Base-by-base conservation (phyloP, 495 filamentous ascomycete genomes). In the Xylaria acuta region DNA sequence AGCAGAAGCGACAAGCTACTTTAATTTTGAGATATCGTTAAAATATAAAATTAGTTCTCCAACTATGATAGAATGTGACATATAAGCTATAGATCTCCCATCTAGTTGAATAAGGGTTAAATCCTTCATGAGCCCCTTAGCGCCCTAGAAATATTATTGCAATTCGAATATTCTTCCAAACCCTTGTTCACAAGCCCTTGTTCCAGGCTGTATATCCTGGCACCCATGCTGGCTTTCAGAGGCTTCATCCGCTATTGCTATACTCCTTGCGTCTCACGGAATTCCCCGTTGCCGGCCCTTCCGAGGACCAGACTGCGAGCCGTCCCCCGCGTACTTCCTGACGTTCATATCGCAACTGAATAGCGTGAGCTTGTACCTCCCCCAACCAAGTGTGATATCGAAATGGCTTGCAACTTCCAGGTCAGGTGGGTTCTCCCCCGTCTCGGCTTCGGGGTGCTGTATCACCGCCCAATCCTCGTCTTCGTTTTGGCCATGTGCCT, bases 391-490 rank as follows among this genome's bases (percentile, higher is more conserved):
- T 11, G 32, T 60, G 18, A 60, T n/a, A 11, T 60, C 58, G 58
- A 60, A 60, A 60, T 38, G 58, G 11, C 34, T 9, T 14, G 58
- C 14, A 38, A 38, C 5, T 6, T 11, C 58, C 1, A 1, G 1
- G 34, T 22, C n/a, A 22, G 0, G 6, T 30, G 14, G 16, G 22
- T 60, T 38, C 34, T 60, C 34, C 53, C 4, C 53, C 25, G 27
- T 56, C 25, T 32, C 53, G 14, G 27, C 12, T 2, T 32, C 27
- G 1, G 5, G 3, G 9, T 38, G 58, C 22, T 38, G 30, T 38
- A 36, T 34, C 58, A 60, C 16, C 58, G 16, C 34, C 58, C 58
- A 60, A 60, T 60, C 58, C 20, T 36, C 18, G 32, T 60, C 58
- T 38, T 60, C 58, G 22, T 60, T 38, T 38, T 32, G 0, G 8